Base-by-base conservation (phyloP, 2,329 filamentous ascomycete species). In the Leptoxyphium fumago region DNA sequence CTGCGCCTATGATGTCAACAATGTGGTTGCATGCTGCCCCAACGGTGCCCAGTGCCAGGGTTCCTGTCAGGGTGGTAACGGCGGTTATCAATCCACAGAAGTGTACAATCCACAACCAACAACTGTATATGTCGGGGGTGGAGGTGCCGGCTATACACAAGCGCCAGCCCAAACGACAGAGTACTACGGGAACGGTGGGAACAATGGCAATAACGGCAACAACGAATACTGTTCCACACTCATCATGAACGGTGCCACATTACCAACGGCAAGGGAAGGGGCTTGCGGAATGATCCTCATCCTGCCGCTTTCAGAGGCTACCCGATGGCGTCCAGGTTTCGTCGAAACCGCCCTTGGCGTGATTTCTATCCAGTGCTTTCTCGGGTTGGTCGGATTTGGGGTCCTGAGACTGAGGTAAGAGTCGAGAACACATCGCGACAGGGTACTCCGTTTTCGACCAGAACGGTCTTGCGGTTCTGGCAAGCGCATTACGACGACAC, bases 241-340 rank as follows among this genome's bases (percentile, higher is more conserved):
- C 10, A 51, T 55, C n/a, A 59, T 54, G 13, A 46, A 52, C 14
- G 60, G 60, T 13, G 55, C 55, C 2, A 52, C 52, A n/a, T 36
- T 62, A 29, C 59, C 59, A 0, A 61, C 59, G 1, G 60, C 58
- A 5, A 48, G 52, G 34, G 45, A 48, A 2, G 59, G 55, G 3
- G 45, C 55, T 2, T 63, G 60, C 44, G 60, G 60, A n/a, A 61
- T 56, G n/a, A 59, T 61, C 21, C 44, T 63, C 41, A 55, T 62
- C 14, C 51, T 58, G 1, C 53, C 51, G 42, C 48, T 53, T 10
- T 45, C 42, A 2, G 47, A 45, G 14, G 38, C 2, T 43, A 49
- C 38, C 38, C 18, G 29, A 36, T 13, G 11, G 15, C 11, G 32
- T 9, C 5, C 32, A 36, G 32, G 15, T 15, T 13, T 36, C 15